Conservation (phyloP, 2,329 filamentous ascomycete species). For the Corinectria fuckeliana region DNA sequence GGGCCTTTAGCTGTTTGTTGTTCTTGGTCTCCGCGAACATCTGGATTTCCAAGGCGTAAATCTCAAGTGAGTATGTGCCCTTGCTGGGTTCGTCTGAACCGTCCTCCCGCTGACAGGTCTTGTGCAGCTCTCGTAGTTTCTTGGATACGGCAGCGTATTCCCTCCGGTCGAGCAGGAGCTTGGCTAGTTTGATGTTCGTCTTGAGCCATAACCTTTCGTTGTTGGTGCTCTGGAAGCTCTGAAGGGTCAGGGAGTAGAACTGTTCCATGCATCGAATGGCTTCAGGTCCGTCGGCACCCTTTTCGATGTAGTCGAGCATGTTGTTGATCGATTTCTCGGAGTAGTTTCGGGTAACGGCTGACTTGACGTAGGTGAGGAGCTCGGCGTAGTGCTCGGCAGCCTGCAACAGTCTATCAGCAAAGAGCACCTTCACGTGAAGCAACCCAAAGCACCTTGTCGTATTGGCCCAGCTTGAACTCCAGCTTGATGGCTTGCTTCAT, state of each 20-base stretch:
- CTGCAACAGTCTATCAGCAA: constrained; percentile 65
- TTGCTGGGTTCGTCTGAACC: constrained; percentile 92
- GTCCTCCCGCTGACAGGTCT: constrained; percentile 84
- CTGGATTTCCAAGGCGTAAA: constrained; percentile 96
- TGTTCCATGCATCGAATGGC: constrained; percentile 84
- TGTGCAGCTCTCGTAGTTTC: constrained; percentile 88
- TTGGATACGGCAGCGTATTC: constrained; percentile 81
- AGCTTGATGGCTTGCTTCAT: constrained; percentile 98
- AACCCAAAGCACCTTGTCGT: constrained; percentile 70
- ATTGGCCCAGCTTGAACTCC: constrained; percentile 90
- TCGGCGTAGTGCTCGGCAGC: constrained; percentile 92
- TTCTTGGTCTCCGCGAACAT: constrained; percentile 98
- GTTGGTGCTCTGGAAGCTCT: constrained; percentile 96
- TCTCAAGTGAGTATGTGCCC: constrained; percentile 93
- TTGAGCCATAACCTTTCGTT: constrained; percentile 98
- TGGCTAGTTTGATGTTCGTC: constrained; percentile 96
- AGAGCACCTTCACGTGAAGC: not conserved
- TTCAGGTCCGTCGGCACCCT: constrained; percentile 74
- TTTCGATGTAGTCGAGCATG: constrained; percentile 97
- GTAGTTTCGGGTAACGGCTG: constrained; percentile 95
- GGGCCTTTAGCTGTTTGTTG: constrained; percentile 92
- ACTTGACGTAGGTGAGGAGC: constrained; percentile 96
- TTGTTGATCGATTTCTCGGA: constrained; percentile 99
- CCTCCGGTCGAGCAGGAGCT: constrained; percentile 88
- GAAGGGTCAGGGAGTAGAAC: constrained; percentile 91